Base-by-base conservation (phyloP, 2,329 filamentous ascomycete genomes). In the Stylonectria norvegica region DNA sequence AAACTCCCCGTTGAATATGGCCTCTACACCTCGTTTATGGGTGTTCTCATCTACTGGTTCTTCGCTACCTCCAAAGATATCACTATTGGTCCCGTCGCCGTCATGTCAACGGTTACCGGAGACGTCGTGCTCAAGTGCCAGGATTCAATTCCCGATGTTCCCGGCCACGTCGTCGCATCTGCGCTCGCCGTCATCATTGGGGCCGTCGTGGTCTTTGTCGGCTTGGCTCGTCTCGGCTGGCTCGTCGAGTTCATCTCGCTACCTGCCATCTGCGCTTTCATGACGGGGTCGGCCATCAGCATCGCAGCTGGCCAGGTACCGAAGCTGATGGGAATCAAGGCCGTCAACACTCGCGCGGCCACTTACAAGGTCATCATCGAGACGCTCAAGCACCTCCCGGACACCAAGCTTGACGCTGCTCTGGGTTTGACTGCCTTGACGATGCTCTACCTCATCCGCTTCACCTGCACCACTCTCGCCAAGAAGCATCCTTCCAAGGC, bases 21-120 rank as follows among this genome's bases (percentile, higher is more conserved):
- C 11, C 55, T 76, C 14, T 69, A 69, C 53, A 90, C 91, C 1
- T 95, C 90, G 0, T 97, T 97, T 59, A 95, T 96, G 80, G 91
- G 91, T 45, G 90, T 96, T 15, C 65, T 95, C 48, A 75, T 95
- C 53, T 97, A 97, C 67, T 97, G 91, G 91, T 90, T 95, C 64
- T 97, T 97, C 59, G 91, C 90, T 27, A 97, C 91, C 0, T 96
- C 90, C 17, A 97, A 97, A 53, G 72, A 76, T 65, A 94, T 95
- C 60, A 93, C 88, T 14, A 93, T 94, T 49, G 88, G 88, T 27
- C 79, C 72, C 10, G 72, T 74, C 14, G 71, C 71, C 16, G 71
- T 75, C 53, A 73, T 75, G 71, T 75, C 72, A 15, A 70, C 71
- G 33, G 65, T 76, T 17, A 73, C 73, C 2, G 73, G 73, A 15